phyloP scores from a whole-genome alignment of 176 grass and related monocot genomes.

The Tuctoria greenei region DNA sequence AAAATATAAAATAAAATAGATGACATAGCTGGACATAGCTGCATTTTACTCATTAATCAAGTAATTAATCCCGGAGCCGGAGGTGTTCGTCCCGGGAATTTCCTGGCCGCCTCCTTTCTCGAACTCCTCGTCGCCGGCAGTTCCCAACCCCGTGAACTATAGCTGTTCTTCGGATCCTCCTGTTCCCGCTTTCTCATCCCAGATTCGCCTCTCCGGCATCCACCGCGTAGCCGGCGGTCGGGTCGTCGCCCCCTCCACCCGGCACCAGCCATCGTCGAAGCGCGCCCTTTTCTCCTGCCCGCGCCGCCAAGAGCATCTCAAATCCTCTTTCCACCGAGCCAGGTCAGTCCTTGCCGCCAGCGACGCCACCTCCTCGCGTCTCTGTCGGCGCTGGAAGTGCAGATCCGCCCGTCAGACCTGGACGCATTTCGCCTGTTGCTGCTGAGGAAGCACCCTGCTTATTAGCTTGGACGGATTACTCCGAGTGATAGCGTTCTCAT shows the following conservation, averaged over 20 bases:
- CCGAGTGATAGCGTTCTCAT: background rate
- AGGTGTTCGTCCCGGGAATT: background rate
- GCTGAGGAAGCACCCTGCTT: background rate
- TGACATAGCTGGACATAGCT: no score
- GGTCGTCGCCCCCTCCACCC: background rate
- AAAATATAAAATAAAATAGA: no score
- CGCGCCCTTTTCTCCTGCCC: background rate
- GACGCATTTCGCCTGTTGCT: background rate
- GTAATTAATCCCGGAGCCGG: slow-evolving; percentile 1
- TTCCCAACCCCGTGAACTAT: background rate
- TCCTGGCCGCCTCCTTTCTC: slow-evolving; percentile 23
- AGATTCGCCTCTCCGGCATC: background rate
- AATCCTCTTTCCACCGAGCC: background rate
- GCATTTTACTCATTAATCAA: background rate
- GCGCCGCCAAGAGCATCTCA: slow-evolving; percentile 1
- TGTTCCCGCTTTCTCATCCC: background rate
- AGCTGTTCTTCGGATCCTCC: background rate
- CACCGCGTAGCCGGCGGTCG: background rate
- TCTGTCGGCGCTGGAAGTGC: background rate
- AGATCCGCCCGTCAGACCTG: slow-evolving; percentile 6
- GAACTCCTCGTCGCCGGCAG: slow-evolving; percentile 31
- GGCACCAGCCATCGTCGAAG: background rate
- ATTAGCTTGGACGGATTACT: background rate
- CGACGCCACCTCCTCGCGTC: background rate
- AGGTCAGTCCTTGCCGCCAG: background rate